phyloP scores from a whole-genome alignment of 768 basidiomycete genomes.

The Psilocybe azurescens region DNA sequence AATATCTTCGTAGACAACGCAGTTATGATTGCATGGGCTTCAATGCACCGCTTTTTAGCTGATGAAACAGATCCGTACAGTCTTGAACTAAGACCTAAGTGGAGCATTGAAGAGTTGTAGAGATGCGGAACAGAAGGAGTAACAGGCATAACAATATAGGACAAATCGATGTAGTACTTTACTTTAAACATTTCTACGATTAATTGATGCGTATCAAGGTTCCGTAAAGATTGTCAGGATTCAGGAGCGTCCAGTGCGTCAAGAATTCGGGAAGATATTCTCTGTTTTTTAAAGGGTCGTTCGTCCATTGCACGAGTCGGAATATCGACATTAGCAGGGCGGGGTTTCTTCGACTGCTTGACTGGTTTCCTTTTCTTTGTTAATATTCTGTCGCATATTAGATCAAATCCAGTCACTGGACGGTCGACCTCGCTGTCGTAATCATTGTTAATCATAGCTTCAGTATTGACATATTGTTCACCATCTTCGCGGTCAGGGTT shows the following conservation, averaged over 20 bases:
- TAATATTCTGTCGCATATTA: constrained; percentile 2
- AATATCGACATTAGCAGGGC: neutral
- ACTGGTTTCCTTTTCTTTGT: neutral
- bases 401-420: constrained; percentile 4
- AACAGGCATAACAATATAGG: neutral
- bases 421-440: constrained; percentile 8
- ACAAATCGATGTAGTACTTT: neutral
- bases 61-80: constrained; percentile 66
- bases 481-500: constrained; percentile 17
- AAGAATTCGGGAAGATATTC: constrained; percentile 5
- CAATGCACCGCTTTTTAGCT: constrained; percentile 77
- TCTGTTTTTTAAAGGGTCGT: constrained; percentile 4
- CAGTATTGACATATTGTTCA: neutral
- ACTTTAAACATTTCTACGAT: neutral
- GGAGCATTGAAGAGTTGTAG: constrained; percentile 72
- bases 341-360: constrained; percentile 1
- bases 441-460: neutral
- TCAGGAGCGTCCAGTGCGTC: constrained; percentile 9
- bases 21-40: constrained; percentile 95
- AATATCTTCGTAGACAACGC: constrained; percentile 75
- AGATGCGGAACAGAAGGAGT: neutral
- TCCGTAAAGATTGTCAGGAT: neutral
- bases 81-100: constrained; percentile 68
- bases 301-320: neutral
- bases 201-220: neutral